Evolutionary conservation across 805 yeast species (phyloP), one percentile per base, ranked within the genome.

Genomic region (Priceomyces castillae): DNA sequence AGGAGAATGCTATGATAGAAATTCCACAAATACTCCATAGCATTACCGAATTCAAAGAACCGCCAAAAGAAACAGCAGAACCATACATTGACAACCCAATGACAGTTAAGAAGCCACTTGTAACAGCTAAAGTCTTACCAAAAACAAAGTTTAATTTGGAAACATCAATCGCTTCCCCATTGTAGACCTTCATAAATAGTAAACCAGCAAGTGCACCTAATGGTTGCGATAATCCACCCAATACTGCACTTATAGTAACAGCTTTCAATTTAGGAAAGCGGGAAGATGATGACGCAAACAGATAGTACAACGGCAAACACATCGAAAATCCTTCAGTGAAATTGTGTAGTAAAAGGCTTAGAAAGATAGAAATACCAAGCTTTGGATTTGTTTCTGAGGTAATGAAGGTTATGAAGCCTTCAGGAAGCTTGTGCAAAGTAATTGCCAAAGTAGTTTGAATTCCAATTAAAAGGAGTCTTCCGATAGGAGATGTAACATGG

Each of bases 321-420:
- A 92, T 90, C 12, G 94, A 81, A 59, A 94, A 90, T 0, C 98
- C 99, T 61, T 92, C 99, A 17, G 90, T 84, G 52, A 89, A 83
- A 62, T 94, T 94, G 66, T 92, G 99, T 22, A 94, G 78, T 10
- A 90, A 80, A 57, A 92, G 73, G 38, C 97, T 89, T 16, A 90
- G 61, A 56, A 94, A 90, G 10, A 92, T 88, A 12, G 88, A 76
- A 16, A 89, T 53, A 0, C 98, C 97, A 20, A 90, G 65, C 25
- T 73, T 64, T 3, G 71, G 69, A 46, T 74, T 65, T 1, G 85
- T 80, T 56, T 84, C 86, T 2, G 89, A 75, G 0, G 94, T 90
- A 26, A 85, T 86, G 60, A 79, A 92, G 37, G 95, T 84, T 42
- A 92, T 81, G 56, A 92, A 87, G 0, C 99, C 99, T 64, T 92